Evolutionary conservation across 2,329 filamentous ascomycete genomes (phyloP).

Genomic region (Scorias spongiosa): DNA sequence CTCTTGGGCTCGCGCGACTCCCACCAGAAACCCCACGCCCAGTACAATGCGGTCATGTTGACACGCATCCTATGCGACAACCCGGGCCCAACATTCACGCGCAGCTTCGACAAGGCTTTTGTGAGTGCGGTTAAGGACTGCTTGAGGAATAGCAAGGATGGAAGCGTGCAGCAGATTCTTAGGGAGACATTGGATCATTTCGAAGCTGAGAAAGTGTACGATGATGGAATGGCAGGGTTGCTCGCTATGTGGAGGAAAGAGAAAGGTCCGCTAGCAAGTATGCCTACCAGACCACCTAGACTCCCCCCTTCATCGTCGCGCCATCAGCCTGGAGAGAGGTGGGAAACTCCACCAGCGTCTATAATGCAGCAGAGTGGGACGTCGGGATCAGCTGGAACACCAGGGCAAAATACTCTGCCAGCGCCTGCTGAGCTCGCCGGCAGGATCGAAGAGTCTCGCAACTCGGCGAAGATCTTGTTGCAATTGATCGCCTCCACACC

Average conservation of each 20-base stretch:
- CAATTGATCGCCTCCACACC: conserved; percentile 83
- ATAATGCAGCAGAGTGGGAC: conserved; percentile 2
- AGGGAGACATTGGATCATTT: conserved; percentile 75
- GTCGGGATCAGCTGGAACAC: not conserved
- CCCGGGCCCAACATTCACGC: conserved; percentile 78
- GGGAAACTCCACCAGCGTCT: not conserved
- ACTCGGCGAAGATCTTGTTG: conserved; percentile 78
- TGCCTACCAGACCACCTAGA: conserved; percentile 7
- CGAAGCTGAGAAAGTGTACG: conserved; percentile 53
- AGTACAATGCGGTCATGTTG: conserved; percentile 96
- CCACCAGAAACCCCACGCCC: conserved; percentile 47
- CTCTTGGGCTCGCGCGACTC: conserved; percentile 61
- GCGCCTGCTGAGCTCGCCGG: conserved; percentile 61
- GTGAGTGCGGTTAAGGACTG: conserved; percentile 60
- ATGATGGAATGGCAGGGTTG: conserved; percentile 57
- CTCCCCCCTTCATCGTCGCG: not conserved
- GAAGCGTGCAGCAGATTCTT: conserved; percentile 68
- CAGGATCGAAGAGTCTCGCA: conserved; percentile 77
- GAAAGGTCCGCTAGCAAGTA: conserved; percentile 37
- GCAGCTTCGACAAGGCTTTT: conserved; percentile 77
- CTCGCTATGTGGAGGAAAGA: conserved; percentile 83
- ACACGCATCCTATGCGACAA: conserved; percentile 85
- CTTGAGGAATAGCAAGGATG: conserved; percentile 54
- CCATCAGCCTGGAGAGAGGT: not conserved
- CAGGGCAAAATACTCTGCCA: conserved; percentile 31